Percentiles rank a stretch among this genome's conserved stretches.
These are phyloP conservation scores for Thalassiosira profunda DNA, from an alignment of 108 stramenopile species.

Conservation along the genomic window DNA sequence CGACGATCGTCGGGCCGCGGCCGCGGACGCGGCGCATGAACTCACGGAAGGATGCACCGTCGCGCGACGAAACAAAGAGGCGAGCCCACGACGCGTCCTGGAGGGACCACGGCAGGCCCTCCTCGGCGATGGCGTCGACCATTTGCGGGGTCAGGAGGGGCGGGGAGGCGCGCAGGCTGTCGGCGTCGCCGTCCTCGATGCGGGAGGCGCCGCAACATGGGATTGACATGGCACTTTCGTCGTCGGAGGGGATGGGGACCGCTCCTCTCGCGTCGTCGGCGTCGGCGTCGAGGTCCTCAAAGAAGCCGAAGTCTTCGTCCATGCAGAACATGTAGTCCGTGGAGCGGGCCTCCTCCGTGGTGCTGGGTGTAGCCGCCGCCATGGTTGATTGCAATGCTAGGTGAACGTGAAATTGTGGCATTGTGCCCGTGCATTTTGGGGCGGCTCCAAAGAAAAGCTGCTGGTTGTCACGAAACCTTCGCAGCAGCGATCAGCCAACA, in stretches of 20 bases:
- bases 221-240: slow-evolving; percentile 4
- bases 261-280: no score
- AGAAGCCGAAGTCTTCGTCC: slow-evolving; percentile 5
- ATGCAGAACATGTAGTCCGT: no score
- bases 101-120: slow-evolving; percentile 24
- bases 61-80: slow-evolving; percentile 13
- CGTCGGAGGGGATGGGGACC: not conserved
- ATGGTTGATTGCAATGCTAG: no score
- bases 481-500: no score
- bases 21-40: slow-evolving; percentile 27
- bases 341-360: no score
- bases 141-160: slow-evolving; percentile 14
- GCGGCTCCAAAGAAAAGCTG: no score
- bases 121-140: not conserved
- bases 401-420: no score
- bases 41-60: slow-evolving; percentile 18
- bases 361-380: no score
- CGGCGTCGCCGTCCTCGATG: not conserved
- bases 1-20: slow-evolving; percentile 13
- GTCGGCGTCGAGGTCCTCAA: not conserved
- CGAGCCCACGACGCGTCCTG: slow-evolving; percentile 24
- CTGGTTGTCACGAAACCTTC: no score
- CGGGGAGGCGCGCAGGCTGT: not conserved
- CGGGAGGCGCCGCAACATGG: not conserved
- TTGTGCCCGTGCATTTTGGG: no score